These are phyloP conservation scores for Ceratocystis papillata DNA, from an alignment of 2,329 filamentous ascomycete species.

Conservation along the genomic window DNA sequence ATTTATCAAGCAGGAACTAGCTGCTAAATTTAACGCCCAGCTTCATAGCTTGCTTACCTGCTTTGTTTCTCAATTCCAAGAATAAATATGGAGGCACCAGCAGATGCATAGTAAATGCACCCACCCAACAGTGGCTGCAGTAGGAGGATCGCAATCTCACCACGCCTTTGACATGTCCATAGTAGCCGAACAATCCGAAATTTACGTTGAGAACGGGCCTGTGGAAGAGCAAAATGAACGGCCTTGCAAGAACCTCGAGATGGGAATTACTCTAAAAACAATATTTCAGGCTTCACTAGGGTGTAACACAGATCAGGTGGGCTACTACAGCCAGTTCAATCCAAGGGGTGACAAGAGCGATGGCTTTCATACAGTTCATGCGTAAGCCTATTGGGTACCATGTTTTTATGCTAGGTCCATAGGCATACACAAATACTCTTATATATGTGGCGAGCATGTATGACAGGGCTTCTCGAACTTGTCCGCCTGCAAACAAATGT, in stretches of 20 bases:
- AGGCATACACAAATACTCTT: not conserved
- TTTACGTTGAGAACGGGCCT: not conserved
- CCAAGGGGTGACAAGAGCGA: not conserved
- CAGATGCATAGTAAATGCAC: not conserved
- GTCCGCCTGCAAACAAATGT: not conserved
- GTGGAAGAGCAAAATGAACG: not conserved
- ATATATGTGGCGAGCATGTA: too few species aligned
- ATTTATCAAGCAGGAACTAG: not conserved
- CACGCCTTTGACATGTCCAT: not conserved
- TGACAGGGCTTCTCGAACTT: not conserved
- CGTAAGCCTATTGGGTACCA: not conserved
- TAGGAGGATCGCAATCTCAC: not conserved
- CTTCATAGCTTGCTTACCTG: not conserved
- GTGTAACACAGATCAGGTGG: not conserved
- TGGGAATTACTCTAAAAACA: not conserved
- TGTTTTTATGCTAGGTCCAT: not conserved
- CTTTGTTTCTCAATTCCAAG: not conserved
- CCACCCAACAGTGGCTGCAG: not conserved
- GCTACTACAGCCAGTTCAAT: not conserved
- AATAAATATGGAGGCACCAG: not conserved
- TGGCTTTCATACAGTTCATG: slow-evolving; percentile 19
- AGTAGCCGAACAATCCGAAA: too few species aligned
- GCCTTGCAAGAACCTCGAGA: not conserved
- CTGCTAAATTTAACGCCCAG: slow-evolving; percentile 9
- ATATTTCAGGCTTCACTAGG: not conserved